Evolutionary conservation across 2,329 filamentous ascomycete genomes (phyloP).

Genomic region (Ceratocystis cubensis): DNA sequence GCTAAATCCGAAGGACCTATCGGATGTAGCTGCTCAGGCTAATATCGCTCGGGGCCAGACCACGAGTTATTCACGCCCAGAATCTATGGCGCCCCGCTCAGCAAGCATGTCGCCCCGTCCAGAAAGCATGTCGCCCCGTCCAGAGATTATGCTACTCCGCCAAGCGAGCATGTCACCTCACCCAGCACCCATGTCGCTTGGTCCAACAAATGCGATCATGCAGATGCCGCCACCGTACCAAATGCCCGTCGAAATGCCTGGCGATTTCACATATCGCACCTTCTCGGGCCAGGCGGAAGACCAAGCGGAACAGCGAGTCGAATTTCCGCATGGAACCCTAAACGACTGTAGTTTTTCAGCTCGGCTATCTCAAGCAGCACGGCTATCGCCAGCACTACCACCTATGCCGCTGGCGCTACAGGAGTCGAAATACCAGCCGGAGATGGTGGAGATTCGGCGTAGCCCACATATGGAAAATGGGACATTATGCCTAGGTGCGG

Average conservation of each 20-base stretch:
- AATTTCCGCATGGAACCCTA: not conserved
- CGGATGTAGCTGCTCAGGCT: constrained; percentile 24
- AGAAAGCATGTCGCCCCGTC: not conserved
- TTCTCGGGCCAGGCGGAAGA: not conserved
- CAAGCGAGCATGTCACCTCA: constrained; percentile 2
- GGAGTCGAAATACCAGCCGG: not conserved
- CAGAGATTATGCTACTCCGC: too few relatives aligned
- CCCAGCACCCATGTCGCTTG: not conserved
- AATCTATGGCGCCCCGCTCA: not conserved
- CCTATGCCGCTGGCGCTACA: not conserved
- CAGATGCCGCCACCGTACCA: not conserved
- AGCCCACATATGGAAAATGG: not conserved
- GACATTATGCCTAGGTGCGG: not conserved
- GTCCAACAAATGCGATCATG: too few relatives aligned
- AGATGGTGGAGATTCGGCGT: not conserved
- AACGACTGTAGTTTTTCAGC: not conserved
- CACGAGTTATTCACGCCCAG: not conserved
- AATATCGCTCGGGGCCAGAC: constrained; percentile 12
- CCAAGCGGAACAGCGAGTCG: not conserved
- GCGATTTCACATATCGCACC: not conserved
- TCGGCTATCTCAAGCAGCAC: not conserved
- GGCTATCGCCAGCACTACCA: not conserved
- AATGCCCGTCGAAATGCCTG: not conserved
- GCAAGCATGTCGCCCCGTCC: constrained; percentile 1
- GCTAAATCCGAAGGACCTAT: constrained; percentile 40